Evolutionary conservation across 805 yeast species (phyloP).

Genomic region (Lachancea waltii): DNA sequence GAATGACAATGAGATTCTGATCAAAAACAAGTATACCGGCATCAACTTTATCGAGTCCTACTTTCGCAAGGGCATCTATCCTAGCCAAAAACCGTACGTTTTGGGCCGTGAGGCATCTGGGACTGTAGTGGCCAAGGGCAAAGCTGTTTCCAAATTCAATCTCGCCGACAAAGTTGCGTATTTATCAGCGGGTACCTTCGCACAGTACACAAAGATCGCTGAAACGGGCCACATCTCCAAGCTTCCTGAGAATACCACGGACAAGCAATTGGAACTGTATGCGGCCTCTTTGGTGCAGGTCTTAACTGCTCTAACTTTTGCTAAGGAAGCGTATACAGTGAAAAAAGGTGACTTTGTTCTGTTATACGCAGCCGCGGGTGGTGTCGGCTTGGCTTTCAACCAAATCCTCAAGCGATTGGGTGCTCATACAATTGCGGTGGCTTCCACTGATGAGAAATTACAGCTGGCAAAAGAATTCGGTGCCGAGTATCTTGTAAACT

Average conservation of each 20-base stretch:
- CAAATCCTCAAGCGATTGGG: slow-evolving; percentile 61
- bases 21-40: slow-evolving; percentile 74
- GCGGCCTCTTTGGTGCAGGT: slow-evolving; percentile 67
- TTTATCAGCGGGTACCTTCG: slow-evolving; percentile 48
- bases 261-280: slow-evolving; percentile 44
- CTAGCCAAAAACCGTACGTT: slow-evolving; percentile 50
- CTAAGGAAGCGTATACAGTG: slow-evolving; percentile 58
- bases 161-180: slow-evolving; percentile 73
- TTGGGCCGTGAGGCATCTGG: slow-evolving; percentile 77
- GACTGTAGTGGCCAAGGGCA: slow-evolving; percentile 57
- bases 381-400: slow-evolving; percentile 69
- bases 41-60: slow-evolving; percentile 78
- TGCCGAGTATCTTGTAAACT: slow-evolving; percentile 65
- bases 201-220: slow-evolving; percentile 59
- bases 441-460: slow-evolving; percentile 71
- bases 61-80: slow-evolving; percentile 75
- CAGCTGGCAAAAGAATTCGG: slow-evolving; percentile 61
- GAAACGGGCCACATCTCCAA: slow-evolving; percentile 36
- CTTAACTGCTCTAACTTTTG: slow-evolving; percentile 70
- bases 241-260: slow-evolving; percentile 43
- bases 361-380: slow-evolving; percentile 94
- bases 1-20: slow-evolving; percentile 47
- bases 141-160: slow-evolving; percentile 43
- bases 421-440: slow-evolving; percentile 79
- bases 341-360: slow-evolving; percentile 64